phyloP scores from a whole-genome alignment of 208 protist genomes.

The Acanthamoeba quina region DNA sequence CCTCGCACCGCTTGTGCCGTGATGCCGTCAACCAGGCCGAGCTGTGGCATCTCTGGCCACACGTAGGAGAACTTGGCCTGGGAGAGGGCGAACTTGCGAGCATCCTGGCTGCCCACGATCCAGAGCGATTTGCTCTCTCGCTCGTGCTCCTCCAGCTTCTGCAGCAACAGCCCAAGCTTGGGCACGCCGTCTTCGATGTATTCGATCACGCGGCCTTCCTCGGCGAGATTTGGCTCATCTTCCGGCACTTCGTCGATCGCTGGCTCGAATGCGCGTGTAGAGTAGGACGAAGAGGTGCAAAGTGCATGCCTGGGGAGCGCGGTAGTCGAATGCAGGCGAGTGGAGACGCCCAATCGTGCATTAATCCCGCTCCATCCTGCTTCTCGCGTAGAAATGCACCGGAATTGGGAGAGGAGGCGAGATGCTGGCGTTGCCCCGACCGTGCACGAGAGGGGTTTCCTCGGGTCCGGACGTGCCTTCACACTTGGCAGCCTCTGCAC shows the following conservation, averaged over 20 bases:
- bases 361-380: neutral
- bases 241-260: neutral
- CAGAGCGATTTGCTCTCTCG: neutral
- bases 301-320: neutral
- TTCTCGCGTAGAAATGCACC: neutral
- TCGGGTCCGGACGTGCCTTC: neutral
- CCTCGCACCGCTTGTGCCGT: slow-evolving; percentile 8
- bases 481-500: neutral
- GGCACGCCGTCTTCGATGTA: slow-evolving; percentile 26
- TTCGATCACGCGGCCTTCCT: slow-evolving; percentile 20
- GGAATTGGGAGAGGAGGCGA: neutral
- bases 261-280: neutral
- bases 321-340: neutral
- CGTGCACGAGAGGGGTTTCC: neutral
- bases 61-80: slow-evolving; percentile 64
- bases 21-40: slow-evolving; percentile 5
- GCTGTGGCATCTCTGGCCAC: neutral
- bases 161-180: slow-evolving; percentile 37
- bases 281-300: neutral
- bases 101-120: slow-evolving; percentile 56
- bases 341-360: neutral
- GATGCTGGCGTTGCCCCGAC: neutral
- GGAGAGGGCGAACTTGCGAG: slow-evolving; percentile 42
- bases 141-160: slow-evolving; percentile 43
- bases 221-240: neutral